Percentiles rank a stretch among this genome's conserved stretches.
These are phyloP conservation scores for Buddleja alternifolia DNA, from an alignment of 257 asterid genomes.

Conservation along the genomic window DNA sequence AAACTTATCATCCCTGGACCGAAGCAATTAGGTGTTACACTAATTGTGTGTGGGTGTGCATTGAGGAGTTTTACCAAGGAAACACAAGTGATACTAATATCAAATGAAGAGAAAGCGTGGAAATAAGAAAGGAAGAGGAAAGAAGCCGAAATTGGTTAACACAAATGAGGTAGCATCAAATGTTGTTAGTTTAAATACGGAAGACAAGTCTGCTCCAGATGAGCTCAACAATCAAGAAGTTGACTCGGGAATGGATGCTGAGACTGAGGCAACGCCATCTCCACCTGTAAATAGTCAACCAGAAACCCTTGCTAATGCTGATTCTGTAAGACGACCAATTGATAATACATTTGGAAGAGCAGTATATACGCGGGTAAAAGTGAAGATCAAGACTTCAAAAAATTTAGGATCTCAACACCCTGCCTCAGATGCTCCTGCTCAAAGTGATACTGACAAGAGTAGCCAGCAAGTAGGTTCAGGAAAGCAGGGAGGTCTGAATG, in stretches of 20 bases:
- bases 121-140: constrained; percentile 66
- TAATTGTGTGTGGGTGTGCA: constrained; percentile 23
- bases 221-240: constrained; percentile 67
- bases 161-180: constrained; percentile 54
- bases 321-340: constrained; percentile 43
- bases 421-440: constrained; percentile 63
- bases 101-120: constrained; percentile 86
- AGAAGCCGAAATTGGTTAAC: constrained; percentile 56
- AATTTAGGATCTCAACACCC: constrained; percentile 58
- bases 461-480: constrained; percentile 61
- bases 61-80: constrained; percentile 14
- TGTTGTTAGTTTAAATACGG: constrained; percentile 51
- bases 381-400: constrained; percentile 79
- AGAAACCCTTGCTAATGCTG: constrained; percentile 41
- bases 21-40: not conserved
- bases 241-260: constrained; percentile 74
- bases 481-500: constrained; percentile 52
- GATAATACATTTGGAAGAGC: constrained; percentile 56
- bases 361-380: constrained; percentile 86
- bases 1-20: constrained; percentile 17
- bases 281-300: constrained; percentile 44
- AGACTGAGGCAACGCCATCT: constrained; percentile 57
- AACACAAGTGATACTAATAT: constrained; percentile 23
- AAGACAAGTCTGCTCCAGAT: constrained; percentile 58
- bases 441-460: constrained; percentile 78